Evolutionary conservation across 2,329 filamentous ascomycete genomes (phyloP).

Genomic region (Geosmithia flava): DNA sequence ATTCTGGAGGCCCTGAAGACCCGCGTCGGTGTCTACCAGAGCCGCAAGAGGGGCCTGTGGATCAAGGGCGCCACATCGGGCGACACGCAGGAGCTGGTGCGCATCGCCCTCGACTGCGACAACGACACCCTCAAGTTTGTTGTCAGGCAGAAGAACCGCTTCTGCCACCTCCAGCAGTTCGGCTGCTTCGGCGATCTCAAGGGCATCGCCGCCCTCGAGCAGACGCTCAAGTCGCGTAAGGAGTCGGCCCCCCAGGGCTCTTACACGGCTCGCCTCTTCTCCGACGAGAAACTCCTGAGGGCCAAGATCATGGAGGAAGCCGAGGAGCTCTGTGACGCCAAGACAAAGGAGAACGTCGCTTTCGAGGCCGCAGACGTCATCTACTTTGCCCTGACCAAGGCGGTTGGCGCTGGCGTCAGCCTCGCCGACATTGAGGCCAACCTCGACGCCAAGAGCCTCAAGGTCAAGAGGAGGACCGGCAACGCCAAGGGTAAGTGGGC

Average conservation of each 20-base stretch:
- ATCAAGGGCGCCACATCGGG: constrained; percentile 93
- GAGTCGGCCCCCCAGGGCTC: constrained; percentile 74
- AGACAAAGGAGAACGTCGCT: constrained; percentile 69
- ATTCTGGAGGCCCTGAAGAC: constrained; percentile 76
- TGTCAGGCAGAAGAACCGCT: constrained; percentile 80
- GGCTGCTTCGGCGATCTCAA: constrained; percentile 82
- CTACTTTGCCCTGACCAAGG: constrained; percentile 91
- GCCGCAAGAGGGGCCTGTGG: constrained; percentile 89
- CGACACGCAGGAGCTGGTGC: constrained; percentile 80
- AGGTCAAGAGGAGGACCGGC: constrained; percentile 85
- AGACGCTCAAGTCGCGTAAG: constrained; percentile 75
- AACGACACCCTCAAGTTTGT: constrained; percentile 84
- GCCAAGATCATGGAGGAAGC: constrained; percentile 99
- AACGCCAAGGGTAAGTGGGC: constrained; percentile 93
- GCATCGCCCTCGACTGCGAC: constrained; percentile 82
- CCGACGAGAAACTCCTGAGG: constrained; percentile 74
- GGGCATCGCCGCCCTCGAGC: constrained; percentile 74
- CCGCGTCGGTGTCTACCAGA: constrained; percentile 78
- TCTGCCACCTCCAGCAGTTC: constrained; percentile 87
- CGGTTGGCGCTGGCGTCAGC: constrained; percentile 70
- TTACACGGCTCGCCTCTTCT: constrained; percentile 88
- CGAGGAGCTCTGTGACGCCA: constrained; percentile 83
- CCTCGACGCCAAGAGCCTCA: constrained; percentile 86
- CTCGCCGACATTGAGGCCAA: constrained; percentile 85
- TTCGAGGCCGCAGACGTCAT: constrained; percentile 93